Percentiles rank a stretch among this genome's conserved stretches.
Conservation (phyloP, 345 rosid genomes). For the Bruguiera parviflora region DNA sequence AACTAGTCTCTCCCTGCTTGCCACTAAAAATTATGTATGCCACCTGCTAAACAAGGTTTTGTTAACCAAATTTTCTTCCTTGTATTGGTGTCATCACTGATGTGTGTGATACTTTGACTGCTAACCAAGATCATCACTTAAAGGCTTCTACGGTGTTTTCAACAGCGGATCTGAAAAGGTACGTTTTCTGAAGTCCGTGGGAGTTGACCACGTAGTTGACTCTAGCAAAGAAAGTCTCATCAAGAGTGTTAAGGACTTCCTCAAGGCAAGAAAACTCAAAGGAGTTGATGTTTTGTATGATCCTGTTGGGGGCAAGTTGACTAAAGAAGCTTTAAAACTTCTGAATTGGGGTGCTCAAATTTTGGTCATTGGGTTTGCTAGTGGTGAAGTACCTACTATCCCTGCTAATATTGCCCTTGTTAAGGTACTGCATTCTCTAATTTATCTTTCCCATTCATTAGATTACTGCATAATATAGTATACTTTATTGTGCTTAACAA, state of each 20-base stretch:
- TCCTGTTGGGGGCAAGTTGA: constrained; percentile 86
- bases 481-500: no score
- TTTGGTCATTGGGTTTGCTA: constrained; percentile 84
- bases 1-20: no score
- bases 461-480: not conserved
- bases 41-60: no score
- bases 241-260: constrained; percentile 65
- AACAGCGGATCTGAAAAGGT: constrained; percentile 73
- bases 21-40: no score
- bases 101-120: not conserved
- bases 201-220: constrained; percentile 85
- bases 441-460: not conserved
- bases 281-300: constrained; percentile 86
- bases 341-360: constrained; percentile 94
- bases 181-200: constrained; percentile 63
- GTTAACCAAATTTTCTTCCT: not conserved
- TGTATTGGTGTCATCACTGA: not conserved
- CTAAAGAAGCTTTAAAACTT: constrained; percentile 71
- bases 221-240: constrained; percentile 56
- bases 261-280: constrained; percentile 65
- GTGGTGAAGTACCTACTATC: constrained; percentile 79
- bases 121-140: not conserved
- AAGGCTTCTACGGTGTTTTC: not conserved
- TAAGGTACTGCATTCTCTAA: constrained; percentile 45
- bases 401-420: constrained; percentile 89